A percentile compares a stretch with the other conserved stretches of the same genome.
Evolutionary conservation across 768 basidiomycete species (phyloP).

Genomic region (Tremella yokohamensis): DNA sequence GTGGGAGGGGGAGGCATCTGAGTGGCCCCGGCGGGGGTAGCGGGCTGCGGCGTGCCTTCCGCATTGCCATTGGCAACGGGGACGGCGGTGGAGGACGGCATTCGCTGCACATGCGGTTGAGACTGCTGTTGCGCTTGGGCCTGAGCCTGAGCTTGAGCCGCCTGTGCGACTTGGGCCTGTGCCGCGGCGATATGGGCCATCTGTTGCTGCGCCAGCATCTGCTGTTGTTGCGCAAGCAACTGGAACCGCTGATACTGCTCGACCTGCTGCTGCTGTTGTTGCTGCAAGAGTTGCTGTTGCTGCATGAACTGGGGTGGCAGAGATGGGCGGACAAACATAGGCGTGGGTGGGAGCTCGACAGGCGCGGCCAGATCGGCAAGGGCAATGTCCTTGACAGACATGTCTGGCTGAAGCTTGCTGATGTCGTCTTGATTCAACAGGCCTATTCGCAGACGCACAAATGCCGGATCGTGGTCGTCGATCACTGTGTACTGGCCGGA

Average conservation of each 20-base stretch:
- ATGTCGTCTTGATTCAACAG: conserved; percentile 39
- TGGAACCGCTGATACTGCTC: conserved; percentile 39
- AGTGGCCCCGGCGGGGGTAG: too few species aligned
- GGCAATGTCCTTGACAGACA: conserved; percentile 26
- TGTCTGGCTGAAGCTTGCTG: conserved; percentile 35
- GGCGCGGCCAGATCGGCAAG: conserved; percentile 27
- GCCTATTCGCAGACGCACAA: conserved; percentile 36
- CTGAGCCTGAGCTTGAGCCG: conserved; percentile 12
- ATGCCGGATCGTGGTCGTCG: conserved; percentile 51
- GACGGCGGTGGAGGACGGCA: conserved; percentile 2
- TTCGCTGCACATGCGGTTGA: not conserved
- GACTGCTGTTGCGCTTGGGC: conserved; percentile 5
- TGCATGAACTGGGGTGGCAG: conserved; percentile 25
- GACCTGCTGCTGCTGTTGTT: conserved; percentile 28
- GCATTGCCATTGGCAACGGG: conserved; percentile 7
- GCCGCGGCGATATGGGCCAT: conserved; percentile 10
- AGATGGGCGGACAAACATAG: conserved; percentile 33
- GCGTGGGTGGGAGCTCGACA: conserved; percentile 34
- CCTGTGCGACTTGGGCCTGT: not conserved
- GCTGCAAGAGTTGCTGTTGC: conserved; percentile 31
- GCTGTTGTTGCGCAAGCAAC: conserved; percentile 14
- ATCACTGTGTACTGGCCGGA: conserved; percentile 49
- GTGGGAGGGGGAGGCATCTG: too few species aligned
- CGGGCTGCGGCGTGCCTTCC: too few species aligned
- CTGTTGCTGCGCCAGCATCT: conserved; percentile 22